Conservation (phyloP, 1,284 basidiomycete species). For the Ustilago curta region DNA sequence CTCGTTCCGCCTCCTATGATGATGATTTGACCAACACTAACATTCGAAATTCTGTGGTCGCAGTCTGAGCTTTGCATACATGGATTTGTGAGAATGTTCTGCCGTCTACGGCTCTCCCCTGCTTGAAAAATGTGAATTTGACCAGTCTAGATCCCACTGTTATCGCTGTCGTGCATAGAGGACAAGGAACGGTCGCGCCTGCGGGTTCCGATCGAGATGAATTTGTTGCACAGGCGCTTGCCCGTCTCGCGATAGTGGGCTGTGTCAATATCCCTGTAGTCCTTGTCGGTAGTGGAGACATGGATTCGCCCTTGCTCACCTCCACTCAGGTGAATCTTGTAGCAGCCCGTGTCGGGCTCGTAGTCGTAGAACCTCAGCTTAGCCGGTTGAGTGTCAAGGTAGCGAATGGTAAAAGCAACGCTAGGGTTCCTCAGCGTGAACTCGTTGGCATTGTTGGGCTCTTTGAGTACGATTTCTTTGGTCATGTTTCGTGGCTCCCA, state of each 20-base stretch:
- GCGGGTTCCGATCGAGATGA: conserved; percentile 4
- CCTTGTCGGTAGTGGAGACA: neutral
- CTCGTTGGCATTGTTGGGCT: neutral
- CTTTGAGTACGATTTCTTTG: conserved; percentile 1
- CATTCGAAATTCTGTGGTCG: no score
- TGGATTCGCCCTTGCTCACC: neutral
- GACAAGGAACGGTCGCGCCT: neutral
- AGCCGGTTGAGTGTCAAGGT: neutral
- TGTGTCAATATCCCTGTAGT: conserved; percentile 21
- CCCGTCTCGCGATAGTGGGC: neutral
- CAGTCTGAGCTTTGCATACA: no score
- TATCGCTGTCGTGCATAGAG: neutral
- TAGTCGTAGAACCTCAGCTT: conserved; percentile 16
- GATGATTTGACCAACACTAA: no score
- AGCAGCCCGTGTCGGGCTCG: conserved; percentile 20
- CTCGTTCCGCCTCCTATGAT: no score
- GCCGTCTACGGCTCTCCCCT: no score
- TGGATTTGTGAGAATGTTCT: no score
- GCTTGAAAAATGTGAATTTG: no score
- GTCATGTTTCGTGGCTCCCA: conserved; percentile 2
- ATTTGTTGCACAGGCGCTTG: conserved; percentile 20
- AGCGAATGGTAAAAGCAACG: conserved; percentile 7
- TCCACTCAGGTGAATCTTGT: conserved; percentile 15
- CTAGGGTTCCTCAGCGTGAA: conserved; percentile 15
- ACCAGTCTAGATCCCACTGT: neutral